Evolutionary conservation across 1,284 basidiomycete species (phyloP).

Genomic region (Trametes pubescens): DNA sequence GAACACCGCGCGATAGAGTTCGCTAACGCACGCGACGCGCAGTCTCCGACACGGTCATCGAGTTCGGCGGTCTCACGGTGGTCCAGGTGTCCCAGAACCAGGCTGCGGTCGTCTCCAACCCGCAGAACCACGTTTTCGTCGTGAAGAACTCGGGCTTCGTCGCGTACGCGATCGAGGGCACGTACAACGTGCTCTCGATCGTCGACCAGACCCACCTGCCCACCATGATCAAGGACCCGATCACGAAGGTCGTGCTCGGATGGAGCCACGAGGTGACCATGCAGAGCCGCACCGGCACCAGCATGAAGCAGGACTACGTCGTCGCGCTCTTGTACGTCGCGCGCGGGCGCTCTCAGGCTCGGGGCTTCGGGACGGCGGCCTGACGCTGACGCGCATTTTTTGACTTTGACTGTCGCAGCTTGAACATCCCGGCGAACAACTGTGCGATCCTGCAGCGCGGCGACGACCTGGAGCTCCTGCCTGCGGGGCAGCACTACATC

Average conservation of each 20-base stretch:
- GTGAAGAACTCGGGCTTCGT: constrained; percentile 80
- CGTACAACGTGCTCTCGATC: constrained; percentile 78
- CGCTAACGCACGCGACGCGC: not conserved
- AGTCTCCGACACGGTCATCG: constrained; percentile 83
- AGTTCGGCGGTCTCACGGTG: constrained; percentile 78
- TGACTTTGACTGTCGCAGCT: constrained; percentile 45
- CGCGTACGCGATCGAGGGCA: constrained; percentile 77
- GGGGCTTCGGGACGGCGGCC: not conserved
- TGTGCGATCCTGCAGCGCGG: constrained; percentile 83
- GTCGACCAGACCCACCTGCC: constrained; percentile 83
- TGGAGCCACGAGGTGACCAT: constrained; percentile 80
- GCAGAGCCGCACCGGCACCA: constrained; percentile 59
- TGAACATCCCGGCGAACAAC: constrained; percentile 85
- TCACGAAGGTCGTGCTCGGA: constrained; percentile 67
- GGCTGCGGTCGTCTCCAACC: constrained; percentile 80
- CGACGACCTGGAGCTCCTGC: constrained; percentile 78
- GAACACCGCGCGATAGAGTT: not conserved
- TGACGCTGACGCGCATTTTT: not conserved
- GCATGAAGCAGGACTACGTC: constrained; percentile 65
- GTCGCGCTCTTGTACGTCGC: constrained; percentile 74
- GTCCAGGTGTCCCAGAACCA: constrained; percentile 86
- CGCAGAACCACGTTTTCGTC: constrained; percentile 84
- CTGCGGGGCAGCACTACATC: constrained; percentile 83
- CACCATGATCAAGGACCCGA: constrained; percentile 62
- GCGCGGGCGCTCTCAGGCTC: not conserved